phyloP scores from a whole-genome alignment of 2,329 filamentous ascomycete genomes.

The Cercospora zeina region DNA sequence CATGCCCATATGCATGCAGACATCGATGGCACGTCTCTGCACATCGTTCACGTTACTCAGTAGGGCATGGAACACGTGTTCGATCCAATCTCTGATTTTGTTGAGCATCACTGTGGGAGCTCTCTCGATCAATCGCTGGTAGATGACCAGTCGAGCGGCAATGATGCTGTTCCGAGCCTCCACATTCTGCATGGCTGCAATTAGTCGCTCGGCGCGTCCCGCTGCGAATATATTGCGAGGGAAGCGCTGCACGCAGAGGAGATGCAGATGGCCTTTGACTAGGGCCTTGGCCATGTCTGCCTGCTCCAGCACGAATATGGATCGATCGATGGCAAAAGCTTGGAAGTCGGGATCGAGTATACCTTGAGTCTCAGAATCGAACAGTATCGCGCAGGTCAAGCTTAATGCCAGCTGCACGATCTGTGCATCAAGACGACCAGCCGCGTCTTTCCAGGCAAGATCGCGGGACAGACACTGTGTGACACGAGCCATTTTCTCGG shows the following conservation, averaged over 20 bases:
- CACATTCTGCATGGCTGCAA: conserved; percentile 70
- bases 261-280: conserved; percentile 74
- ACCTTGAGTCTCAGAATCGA: conserved; percentile 63
- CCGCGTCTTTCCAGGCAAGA: conserved; percentile 60
- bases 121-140: conserved; percentile 73
- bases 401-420: conserved; percentile 76
- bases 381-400: conserved; percentile 73
- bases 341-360: conserved; percentile 74
- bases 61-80: conserved; percentile 78
- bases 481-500: conserved; percentile 73
- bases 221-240: conserved; percentile 69
- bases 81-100: conserved; percentile 73
- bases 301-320: conserved; percentile 72
- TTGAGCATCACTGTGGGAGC: conserved; percentile 68
- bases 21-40: conserved; percentile 68
- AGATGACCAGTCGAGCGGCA: conserved; percentile 74
- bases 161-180: conserved; percentile 77
- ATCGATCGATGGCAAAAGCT: conserved; percentile 76
- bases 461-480: conserved; percentile 84
- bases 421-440: conserved; percentile 59
- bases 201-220: conserved; percentile 67
- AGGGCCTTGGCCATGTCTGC: conserved; percentile 70
- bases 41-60: conserved; percentile 77
- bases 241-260: conserved; percentile 80
- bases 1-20: conserved; percentile 71